phyloP scores from a whole-genome alignment of 176 grass and related monocot species.

The Alopecurus myosuroides region DNA sequence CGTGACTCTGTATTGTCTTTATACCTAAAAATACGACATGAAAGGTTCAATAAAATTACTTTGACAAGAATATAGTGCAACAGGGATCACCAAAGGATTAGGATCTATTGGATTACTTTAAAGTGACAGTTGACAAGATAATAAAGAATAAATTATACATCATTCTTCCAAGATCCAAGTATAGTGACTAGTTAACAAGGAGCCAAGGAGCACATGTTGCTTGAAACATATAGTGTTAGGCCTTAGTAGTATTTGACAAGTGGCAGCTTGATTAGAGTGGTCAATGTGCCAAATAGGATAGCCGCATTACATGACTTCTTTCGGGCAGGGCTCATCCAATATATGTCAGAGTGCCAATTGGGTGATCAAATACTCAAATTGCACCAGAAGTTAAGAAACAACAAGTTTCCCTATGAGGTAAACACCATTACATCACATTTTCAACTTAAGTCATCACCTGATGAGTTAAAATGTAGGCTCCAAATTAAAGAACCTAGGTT shows the following conservation, averaged over 20 bases:
- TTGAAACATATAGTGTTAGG: slow-evolving; percentile 3
- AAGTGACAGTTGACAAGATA: slow-evolving; percentile 3
- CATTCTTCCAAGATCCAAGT: neutral
- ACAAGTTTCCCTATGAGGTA: neutral
- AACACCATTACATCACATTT: neutral
- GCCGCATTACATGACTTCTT: neutral
- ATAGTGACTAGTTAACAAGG: neutral
- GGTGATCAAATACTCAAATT: neutral
- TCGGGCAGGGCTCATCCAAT: neutral
- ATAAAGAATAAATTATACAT: neutral
- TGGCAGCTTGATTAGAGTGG: neutral
- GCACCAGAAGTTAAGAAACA: neutral
- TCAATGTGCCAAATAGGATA: neutral
- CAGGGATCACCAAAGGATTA: slow-evolving; percentile 1
- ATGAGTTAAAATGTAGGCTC: neutral
- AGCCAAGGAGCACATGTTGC: neutral
- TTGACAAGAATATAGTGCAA: neutral
- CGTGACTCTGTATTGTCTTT: slow-evolving; percentile 60
- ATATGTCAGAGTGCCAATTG: neutral
- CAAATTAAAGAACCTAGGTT: neutral
- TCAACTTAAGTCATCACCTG: neutral
- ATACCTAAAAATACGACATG: slow-evolving; percentile 52
- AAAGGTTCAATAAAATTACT: slow-evolving; percentile 21
- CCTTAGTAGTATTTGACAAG: neutral
- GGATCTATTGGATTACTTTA: slow-evolving; percentile 7